phyloP scores from a whole-genome alignment of 1,139 yeast species.

The Pichia norvegensis region DNA sequence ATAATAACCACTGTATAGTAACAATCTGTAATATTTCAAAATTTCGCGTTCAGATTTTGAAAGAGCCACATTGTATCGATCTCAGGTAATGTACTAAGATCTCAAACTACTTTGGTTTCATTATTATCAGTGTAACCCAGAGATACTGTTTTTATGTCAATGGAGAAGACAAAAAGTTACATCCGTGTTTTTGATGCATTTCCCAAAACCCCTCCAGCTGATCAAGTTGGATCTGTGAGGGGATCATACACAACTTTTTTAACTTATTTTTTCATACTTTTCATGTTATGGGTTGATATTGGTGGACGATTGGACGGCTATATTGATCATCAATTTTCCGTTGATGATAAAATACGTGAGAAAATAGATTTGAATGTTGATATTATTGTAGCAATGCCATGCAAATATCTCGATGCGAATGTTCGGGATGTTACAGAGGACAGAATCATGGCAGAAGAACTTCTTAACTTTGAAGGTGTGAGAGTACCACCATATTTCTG shows the following conservation, averaged over 20 bases:
- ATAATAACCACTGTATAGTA: too few species aligned
- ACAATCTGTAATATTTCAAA: too few species aligned
- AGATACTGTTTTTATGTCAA: not conserved
- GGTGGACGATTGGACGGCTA: conserved; percentile 83
- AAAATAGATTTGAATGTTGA: conserved; percentile 69
- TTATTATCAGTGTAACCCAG: too few species aligned
- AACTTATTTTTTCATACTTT: conserved; percentile 51
- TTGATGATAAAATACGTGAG: conserved; percentile 55
- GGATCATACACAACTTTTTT: conserved; percentile 73
- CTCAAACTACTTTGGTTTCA: too few species aligned
- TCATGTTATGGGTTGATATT: conserved; percentile 77
- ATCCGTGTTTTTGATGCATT: conserved; percentile 80
- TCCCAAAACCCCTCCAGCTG: conserved; percentile 71
- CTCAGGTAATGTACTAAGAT: too few species aligned
- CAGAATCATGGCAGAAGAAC: conserved; percentile 66
- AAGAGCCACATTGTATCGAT: too few species aligned
- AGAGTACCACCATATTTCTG: conserved; percentile 38
- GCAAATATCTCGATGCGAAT: conserved; percentile 66
- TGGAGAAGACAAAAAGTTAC: conserved; percentile 23
- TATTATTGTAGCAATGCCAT: conserved; percentile 76
- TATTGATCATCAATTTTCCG: conserved; percentile 69
- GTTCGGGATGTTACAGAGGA: conserved; percentile 76
- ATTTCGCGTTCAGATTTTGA: too few species aligned
- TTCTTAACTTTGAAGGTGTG: conserved; percentile 59
- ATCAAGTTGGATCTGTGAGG: conserved; percentile 62